phyloP scores from a whole-genome alignment of 257 asterid species.

The Lithospermum erythrorhizon region DNA sequence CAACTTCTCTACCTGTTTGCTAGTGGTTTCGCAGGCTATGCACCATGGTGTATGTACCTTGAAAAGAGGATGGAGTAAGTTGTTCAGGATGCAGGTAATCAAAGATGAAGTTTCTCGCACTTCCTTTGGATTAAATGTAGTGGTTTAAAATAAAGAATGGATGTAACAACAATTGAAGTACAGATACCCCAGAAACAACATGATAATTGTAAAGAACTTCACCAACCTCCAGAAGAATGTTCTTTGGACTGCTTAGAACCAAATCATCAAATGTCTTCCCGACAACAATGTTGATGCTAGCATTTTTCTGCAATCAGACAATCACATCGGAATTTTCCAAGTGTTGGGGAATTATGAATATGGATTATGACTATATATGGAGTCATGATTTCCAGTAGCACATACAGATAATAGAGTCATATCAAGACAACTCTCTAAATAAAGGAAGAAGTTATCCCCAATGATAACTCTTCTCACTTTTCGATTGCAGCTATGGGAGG shows the following conservation, averaged over 20 bases:
- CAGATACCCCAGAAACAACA: background rate
- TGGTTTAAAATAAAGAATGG: background rate
- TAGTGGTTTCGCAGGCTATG: conserved; percentile 70
- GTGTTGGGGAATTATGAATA: background rate
- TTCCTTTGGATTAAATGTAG: background rate
- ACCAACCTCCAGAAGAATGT: conserved; percentile 67
- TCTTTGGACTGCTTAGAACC: conserved; percentile 45
- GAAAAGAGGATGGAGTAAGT: conserved; percentile 1
- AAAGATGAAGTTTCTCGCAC: background rate
- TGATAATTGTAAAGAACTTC: background rate
- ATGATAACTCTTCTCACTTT: too few relatives aligned
- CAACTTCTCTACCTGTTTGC: conserved; percentile 88
- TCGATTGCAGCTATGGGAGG: background rate
- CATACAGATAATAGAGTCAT: too few relatives aligned
- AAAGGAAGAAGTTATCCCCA: background rate
- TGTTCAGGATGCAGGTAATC: background rate
- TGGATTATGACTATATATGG: background rate
- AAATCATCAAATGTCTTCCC: conserved; percentile 81
- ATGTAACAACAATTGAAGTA: background rate
- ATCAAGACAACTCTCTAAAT: background rate
- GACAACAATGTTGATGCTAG: conserved; percentile 51
- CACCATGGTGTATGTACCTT: conserved; percentile 97
- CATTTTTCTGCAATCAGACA: conserved; percentile 48
- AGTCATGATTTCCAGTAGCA: background rate
- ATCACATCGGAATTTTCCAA: conserved; percentile 4